Evolutionary conservation across 1,139 yeast species (phyloP).

Genomic region (Torulaspora globosa): DNA sequence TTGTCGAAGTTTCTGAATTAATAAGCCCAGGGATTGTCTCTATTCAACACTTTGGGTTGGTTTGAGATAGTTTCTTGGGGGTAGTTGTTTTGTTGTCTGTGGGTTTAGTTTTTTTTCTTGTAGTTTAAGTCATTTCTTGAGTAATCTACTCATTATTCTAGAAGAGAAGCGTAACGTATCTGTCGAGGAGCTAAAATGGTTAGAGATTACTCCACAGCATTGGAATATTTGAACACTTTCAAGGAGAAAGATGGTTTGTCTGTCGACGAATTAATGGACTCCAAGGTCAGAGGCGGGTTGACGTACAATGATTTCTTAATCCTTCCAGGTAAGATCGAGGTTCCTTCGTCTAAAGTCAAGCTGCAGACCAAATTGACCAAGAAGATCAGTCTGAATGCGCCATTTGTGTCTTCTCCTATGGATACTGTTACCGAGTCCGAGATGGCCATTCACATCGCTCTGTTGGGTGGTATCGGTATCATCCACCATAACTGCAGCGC

Average conservation of each 20-base stretch:
- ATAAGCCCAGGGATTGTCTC: background rate
- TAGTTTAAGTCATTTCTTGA: constrained; percentile 8
- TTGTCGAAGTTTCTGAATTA: constrained; percentile 6
- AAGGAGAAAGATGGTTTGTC: constrained; percentile 78
- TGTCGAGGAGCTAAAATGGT: constrained; percentile 13
- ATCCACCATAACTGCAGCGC: constrained; percentile 95
- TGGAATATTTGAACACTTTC: constrained; percentile 63
- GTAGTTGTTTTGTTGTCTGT: constrained; percentile 13
- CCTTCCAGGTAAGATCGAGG: constrained; percentile 90
- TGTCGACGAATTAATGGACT: constrained; percentile 81
- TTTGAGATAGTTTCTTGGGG: constrained; percentile 18
- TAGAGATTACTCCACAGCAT: constrained; percentile 61
- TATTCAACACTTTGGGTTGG: constrained; percentile 7
- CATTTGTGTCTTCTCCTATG: constrained; percentile 98
- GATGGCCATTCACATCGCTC: constrained; percentile 98
- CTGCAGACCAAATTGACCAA: constrained; percentile 86
- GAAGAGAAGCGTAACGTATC: constrained; percentile 12
- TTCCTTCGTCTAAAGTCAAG: constrained; percentile 72
- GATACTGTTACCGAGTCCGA: constrained; percentile 96
- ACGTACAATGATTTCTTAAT: constrained; percentile 95
- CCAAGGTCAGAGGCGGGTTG: constrained; percentile 86
- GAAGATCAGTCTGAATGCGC: constrained; percentile 85
- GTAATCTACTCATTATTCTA: constrained; percentile 1
- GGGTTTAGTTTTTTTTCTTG: constrained; percentile 17
- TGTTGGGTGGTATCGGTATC: constrained; percentile 98